Evolutionary conservation across 106 monocot genomes (phyloP).

Genomic region (Gastrodia elata): DNA sequence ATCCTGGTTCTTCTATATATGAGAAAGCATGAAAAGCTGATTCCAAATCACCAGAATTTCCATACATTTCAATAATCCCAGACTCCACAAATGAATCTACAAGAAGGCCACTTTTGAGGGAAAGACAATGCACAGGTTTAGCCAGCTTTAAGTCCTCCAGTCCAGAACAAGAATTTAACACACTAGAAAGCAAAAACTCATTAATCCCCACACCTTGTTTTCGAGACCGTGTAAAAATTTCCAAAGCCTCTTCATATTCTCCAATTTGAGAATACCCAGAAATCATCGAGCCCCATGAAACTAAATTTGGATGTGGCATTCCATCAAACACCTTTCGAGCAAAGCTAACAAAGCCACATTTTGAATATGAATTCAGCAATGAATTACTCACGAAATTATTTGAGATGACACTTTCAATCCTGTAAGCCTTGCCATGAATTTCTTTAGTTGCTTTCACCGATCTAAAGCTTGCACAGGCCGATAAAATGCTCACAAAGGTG

Average conservation of each 20-base stretch:
- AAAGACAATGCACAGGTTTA: conserved; percentile 18
- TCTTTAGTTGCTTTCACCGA: conserved; percentile 7
- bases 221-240: conserved; percentile 4
- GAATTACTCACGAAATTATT: conserved; percentile 11
- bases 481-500: conserved; percentile 14
- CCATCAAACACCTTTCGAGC: conserved; percentile 17
- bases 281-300: conserved; percentile 20
- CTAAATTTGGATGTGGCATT: conserved; percentile 13
- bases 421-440: conserved; percentile 18
- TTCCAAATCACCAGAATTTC: conserved; percentile 6
- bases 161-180: conserved; percentile 15
- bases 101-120: conserved; percentile 18
- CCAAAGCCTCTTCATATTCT: conserved; percentile 14
- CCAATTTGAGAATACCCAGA: conserved; percentile 18
- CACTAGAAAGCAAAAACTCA: conserved; percentile 18
- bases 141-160: conserved; percentile 2
- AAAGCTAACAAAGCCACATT: conserved; percentile 7
- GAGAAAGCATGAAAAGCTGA: conserved; percentile 12
- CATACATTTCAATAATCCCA: conserved; percentile 17
- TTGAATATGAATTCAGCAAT: conserved; percentile 20
- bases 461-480: conserved; percentile 12
- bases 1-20: conserved; percentile 5
- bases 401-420: not conserved
- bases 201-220: conserved; percentile 14
- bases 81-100: conserved; percentile 16